These are phyloP conservation scores for Peronospora farinosa DNA, from an alignment of 352 stramenopile species.

Conservation along the genomic window DNA sequence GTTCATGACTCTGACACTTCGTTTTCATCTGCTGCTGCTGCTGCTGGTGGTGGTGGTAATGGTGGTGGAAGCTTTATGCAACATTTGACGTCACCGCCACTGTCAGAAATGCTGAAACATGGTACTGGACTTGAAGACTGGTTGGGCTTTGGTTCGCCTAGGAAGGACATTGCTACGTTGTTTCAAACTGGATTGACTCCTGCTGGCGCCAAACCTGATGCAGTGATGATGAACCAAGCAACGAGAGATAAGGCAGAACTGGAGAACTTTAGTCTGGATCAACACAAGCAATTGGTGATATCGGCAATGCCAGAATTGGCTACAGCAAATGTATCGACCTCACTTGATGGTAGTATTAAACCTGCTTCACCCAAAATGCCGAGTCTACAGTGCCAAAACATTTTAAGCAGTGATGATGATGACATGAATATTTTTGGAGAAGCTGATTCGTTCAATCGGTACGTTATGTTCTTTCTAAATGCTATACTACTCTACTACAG, in stretches of 20 bases:
- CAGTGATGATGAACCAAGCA: constrained; percentile 21
- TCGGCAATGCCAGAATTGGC: constrained; percentile 3
- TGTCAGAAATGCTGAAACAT: constrained; percentile 40
- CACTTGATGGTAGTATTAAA: constrained; percentile 21
- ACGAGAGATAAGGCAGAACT: constrained; percentile 32
- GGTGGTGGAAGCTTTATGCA: constrained; percentile 8
- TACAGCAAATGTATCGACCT: constrained; percentile 4
- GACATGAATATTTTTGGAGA: constrained; percentile 20
- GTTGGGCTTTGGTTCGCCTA: constrained; percentile 24
- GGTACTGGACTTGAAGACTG: constrained; percentile 19
- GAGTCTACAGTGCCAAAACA: constrained; percentile 32
- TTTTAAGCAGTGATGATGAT: constrained; percentile 31
- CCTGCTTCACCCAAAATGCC: constrained; percentile 17
- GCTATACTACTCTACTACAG: constrained; percentile 1
- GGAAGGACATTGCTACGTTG: constrained; percentile 29
- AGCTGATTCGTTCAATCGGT: constrained; percentile 34
- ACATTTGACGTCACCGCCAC: constrained; percentile 35
- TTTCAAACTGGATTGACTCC: constrained; percentile 25
- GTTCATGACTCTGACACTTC: constrained; percentile 1
- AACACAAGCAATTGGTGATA: constrained; percentile 19
- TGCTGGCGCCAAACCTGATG: constrained; percentile 20
- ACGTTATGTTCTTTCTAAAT: constrained; percentile 12
- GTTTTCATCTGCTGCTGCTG: not conserved
- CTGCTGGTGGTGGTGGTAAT: no score
- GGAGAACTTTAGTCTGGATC: constrained; percentile 37